Conservation (phyloP, 139 green algal genomes). For the Micromonas commoda region DNA sequence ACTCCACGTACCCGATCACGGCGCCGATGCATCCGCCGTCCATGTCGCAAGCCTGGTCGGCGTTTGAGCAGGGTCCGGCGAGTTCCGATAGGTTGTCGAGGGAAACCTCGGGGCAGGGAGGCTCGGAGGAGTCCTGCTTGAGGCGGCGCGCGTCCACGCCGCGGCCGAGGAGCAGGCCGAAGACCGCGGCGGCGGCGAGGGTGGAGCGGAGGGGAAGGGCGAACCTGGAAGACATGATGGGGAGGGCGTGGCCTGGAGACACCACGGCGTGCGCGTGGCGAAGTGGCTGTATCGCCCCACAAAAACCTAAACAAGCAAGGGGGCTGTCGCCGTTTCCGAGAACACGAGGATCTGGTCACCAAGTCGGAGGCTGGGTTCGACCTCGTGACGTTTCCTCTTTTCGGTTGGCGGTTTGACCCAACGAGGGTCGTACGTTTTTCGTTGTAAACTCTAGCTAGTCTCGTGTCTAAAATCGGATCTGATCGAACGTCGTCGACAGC, state of each 20-base stretch:
- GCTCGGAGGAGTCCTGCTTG: not conserved
- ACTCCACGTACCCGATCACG: not conserved
- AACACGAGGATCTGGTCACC: too few relatives aligned
- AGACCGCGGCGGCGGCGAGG: too few relatives aligned
- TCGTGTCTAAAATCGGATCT: constrained; percentile 12
- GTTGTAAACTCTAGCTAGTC: not conserved
- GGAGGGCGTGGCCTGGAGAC: not conserved
- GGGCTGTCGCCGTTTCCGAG: too few relatives aligned
- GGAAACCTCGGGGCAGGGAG: not conserved
- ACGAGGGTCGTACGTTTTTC: too few relatives aligned
- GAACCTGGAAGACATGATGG: too few relatives aligned
- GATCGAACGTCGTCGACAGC: not conserved
- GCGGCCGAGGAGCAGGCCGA: too few relatives aligned
- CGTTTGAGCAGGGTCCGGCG: not conserved
- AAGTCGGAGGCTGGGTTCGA: too few relatives aligned
- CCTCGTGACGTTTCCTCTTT: too few relatives aligned
- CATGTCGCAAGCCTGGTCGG: not conserved
- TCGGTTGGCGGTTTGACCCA: too few relatives aligned
- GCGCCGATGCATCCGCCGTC: not conserved
- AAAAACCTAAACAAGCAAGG: too few relatives aligned
- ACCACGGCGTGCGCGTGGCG: not conserved
- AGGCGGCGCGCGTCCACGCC: not conserved
- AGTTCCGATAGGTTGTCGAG: not conserved
- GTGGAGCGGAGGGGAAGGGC: not conserved
- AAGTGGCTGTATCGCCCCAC: too few relatives aligned